phyloP scores from a whole-genome alignment of 345 rosid genomes.

The Balakata baccata region DNA sequence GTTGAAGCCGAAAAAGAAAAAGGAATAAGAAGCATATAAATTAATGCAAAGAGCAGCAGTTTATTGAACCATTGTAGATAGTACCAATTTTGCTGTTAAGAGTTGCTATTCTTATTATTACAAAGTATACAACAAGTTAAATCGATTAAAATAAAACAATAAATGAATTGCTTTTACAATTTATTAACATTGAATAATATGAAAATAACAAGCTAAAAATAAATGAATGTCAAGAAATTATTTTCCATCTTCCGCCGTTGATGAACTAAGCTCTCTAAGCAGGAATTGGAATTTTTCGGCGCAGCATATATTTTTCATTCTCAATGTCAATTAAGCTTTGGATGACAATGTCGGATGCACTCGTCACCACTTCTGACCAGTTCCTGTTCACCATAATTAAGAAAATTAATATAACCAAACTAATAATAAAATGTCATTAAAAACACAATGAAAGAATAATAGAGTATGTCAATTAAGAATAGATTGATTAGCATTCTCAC shows the following conservation, averaged over 20 bases:
- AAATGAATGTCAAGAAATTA: neutral
- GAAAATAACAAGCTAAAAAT: neutral
- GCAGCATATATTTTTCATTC: constrained; percentile 26
- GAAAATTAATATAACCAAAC: no score
- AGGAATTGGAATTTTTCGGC: constrained; percentile 6
- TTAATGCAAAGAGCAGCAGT: no score
- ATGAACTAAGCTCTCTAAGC: neutral
- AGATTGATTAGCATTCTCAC: no score
- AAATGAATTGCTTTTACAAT: neutral
- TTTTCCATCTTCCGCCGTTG: neutral
- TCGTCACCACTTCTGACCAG: constrained; percentile 56
- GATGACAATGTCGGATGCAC: constrained; percentile 55
- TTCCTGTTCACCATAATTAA: constrained; percentile 33
- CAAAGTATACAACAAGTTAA: no score
- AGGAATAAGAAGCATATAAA: no score
- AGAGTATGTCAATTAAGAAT: no score
- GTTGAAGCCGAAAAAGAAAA: no score
- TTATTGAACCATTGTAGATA: no score
- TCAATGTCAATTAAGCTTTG: constrained; percentile 53
- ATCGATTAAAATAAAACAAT: neutral
- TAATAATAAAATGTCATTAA: no score
- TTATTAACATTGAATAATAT: constrained; percentile 1
- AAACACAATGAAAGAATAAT: no score
- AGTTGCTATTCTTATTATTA: no score
- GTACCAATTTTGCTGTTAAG: no score